Base-by-base conservation (phyloP, 1,139 yeast genomes). In the Spathaspora sp. region DNA sequence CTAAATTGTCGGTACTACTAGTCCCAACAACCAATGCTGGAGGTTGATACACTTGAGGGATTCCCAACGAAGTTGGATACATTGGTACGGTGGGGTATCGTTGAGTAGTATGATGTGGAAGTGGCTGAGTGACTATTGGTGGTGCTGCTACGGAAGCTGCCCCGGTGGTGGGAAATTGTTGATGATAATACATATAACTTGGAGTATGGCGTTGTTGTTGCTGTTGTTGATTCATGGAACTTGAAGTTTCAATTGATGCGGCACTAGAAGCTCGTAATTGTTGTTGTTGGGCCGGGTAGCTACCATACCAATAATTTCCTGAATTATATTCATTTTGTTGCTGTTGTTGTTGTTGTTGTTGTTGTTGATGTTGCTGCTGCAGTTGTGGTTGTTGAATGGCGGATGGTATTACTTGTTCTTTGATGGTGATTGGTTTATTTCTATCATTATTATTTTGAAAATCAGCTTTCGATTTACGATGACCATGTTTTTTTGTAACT, bases 401-500 rank as follows among this genome's bases (percentile, higher is more conserved):
- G n/a, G 31, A 20, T 5, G 38, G 18, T 15, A 31, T 31, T 8
- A 13, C 9, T 13, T 31, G 36, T 15, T 31, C 36, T 31, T 31
- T 31, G 7, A 25, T 16, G 9, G 29, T 26, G 18, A 29, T 31
- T 9, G 36, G 43, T 44, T 43, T 44, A 45, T 46, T 46, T 3
- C 48, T 33, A 23, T 58, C 61, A 15, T 13, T 31, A 13, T 56
- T 51, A 34, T 52, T 46, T 42, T 64, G 68, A 61, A 86, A 86
- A 59, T 86, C 93, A 27, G 83, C 82, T 38, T 89, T 88, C 29
- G 78, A 70, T 49, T 89, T 78, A 53, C 87, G 78, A 44, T 74
- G 76, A 7, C 95, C 95, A 59, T 86, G 95, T 42, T 77, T 79
- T 54, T 86, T 88, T 59, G 86, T 78, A 4, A 80, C 76, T 17